Evolutionary conservation across 1,139 yeast species (phyloP).

Genomic region (Taphrina communis): DNA sequence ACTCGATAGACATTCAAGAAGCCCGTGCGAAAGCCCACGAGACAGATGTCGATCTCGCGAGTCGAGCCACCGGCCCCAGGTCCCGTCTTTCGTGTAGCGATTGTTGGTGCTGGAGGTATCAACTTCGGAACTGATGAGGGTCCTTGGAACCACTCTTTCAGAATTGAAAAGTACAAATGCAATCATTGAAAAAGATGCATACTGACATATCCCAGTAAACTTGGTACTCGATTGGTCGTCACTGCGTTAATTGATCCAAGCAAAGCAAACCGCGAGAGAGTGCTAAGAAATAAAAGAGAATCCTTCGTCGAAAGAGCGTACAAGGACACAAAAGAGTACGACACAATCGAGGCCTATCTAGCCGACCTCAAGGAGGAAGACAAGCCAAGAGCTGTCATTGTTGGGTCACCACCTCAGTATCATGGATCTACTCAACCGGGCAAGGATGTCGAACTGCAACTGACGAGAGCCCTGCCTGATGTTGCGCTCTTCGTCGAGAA

Average conservation of each 20-base stretch:
- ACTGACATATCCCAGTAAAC: slow-evolving; percentile 30
- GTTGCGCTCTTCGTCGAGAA: slow-evolving; percentile 47
- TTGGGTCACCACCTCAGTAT: slow-evolving; percentile 47
- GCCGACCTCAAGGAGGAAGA: slow-evolving; percentile 40
- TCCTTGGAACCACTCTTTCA: slow-evolving; percentile 46
- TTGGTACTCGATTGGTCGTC: slow-evolving; percentile 46
- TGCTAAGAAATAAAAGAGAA: slow-evolving; percentile 44
- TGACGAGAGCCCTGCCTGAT: slow-evolving; percentile 42
- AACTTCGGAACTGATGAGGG: slow-evolving; percentile 47
- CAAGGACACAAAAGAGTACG: slow-evolving; percentile 42
- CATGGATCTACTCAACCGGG: slow-evolving; percentile 46
- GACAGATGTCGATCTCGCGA: slow-evolving; percentile 35
- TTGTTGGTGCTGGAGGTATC: slow-evolving; percentile 44
- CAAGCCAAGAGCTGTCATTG: slow-evolving; percentile 45
- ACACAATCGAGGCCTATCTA: slow-evolving; percentile 44
- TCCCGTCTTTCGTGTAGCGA: slow-evolving; percentile 40
- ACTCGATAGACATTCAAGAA: slow-evolving; percentile 28
- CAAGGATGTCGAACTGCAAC: slow-evolving; percentile 45
- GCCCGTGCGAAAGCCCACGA: slow-evolving; percentile 39
- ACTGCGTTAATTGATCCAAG: slow-evolving; percentile 47
- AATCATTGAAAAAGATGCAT: neutral
- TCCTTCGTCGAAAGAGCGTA: slow-evolving; percentile 44
- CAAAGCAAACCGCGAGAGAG: slow-evolving; percentile 42
- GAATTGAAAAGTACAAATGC: slow-evolving; percentile 31
- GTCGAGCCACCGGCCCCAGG: slow-evolving; percentile 41